Base-by-base conservation (phyloP, 179 eudicot genomes). In the Camellia oleifera region DNA sequence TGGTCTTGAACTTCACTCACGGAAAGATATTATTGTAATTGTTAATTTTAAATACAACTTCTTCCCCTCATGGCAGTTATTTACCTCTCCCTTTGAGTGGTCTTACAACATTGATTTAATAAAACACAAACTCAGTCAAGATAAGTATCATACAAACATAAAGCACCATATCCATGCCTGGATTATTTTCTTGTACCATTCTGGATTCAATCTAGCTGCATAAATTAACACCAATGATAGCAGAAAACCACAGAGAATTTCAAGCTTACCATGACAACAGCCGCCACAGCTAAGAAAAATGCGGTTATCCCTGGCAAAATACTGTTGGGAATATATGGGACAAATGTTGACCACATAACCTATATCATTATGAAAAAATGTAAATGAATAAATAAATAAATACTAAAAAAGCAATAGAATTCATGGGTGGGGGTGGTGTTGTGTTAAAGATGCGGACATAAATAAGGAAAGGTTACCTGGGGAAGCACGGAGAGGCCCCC, bases 271-370 rank as follows among this genome's bases (percentile, higher is more conserved):
- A 96, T 85, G 80, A 91, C 74, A 80, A 91, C 94, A 61, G 93
- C 88, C 20, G 77, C 79, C 60, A 89, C 78, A 66, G 97, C 97
- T 50, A 84, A 8, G 61, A 88, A 82, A 84, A 92, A 91, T 77
- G 91, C 81, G 69, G 91, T 72, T 8, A 83, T 77, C 40, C 97
- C 99, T 42, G 99, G 99, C 83, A 96, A 87, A 81, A 94, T 82
- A 79, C 92, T 92, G 79, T 88, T 86, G 40, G 99, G 99, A 77
- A 95, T 72, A 74, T 88, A 93, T 20, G 99, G 99, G 45, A 91
- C 88, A 84, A 95, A 95, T 8, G 98, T 95, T 6, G 99, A 95
- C 99, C 99, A 95, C 95, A 95, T 94, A 77, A 95, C 97, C 99
- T 95, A 89, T 56, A 81, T 44, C 72, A 79, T 20, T 44, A 8